Evolutionary conservation across 805 yeast genomes (phyloP).

Genomic region (Hanseniaspora meyeri): DNA sequence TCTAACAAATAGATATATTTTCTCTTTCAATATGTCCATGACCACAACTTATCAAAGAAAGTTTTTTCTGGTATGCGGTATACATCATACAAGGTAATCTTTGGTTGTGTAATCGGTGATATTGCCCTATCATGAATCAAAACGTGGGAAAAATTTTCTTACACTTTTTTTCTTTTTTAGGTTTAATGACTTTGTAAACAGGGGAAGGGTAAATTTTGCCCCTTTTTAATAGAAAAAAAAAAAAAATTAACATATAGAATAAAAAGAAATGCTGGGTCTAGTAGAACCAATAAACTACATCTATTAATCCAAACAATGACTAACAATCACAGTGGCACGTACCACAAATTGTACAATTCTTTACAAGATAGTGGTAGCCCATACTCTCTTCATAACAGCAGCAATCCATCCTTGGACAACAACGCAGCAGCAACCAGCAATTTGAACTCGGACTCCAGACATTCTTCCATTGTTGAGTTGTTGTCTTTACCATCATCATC

Average conservation of each 20-base stretch:
- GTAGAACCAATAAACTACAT: no score
- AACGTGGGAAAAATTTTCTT: no score
- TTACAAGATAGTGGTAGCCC: neutral
- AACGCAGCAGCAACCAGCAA: neutral
- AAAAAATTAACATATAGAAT: neutral
- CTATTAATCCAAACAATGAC: neutral
- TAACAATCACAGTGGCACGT: neutral
- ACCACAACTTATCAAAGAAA: no score
- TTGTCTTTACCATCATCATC: constrained; percentile 11
- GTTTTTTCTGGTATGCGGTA: no score
- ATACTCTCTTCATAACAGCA: neutral
- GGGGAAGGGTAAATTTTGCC: no score
- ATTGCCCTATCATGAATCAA: no score
- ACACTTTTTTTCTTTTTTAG: neutral
- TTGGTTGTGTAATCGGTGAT: no score
- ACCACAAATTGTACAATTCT: constrained; percentile 4
- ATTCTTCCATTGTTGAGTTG: constrained; percentile 12
- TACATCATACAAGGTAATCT: no score
- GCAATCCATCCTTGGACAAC: neutral
- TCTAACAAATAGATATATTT: no score
- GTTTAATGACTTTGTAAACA: neutral
- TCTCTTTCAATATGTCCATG: no score
- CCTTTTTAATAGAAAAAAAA: neutral
- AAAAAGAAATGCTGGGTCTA: no score
- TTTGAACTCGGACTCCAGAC: constrained; percentile 5